Evolutionary conservation across 371 early-diverging fungal species (phyloP).

Genomic region (Apophysomyces variabilis): DNA sequence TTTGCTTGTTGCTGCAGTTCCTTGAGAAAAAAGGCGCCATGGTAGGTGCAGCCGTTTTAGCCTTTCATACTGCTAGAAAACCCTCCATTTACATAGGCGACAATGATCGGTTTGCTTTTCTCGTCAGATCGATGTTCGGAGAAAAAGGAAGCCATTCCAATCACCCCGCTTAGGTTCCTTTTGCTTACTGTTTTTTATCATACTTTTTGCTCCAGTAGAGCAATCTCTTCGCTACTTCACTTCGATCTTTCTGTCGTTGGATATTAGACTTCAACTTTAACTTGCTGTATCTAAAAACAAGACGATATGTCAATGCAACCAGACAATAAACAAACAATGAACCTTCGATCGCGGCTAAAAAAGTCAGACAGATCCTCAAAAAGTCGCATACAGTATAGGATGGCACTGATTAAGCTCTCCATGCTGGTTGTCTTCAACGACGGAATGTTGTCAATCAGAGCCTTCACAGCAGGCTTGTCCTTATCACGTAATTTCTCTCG

Average conservation of each 20-base stretch:
- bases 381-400: not conserved
- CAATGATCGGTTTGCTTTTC: not conserved
- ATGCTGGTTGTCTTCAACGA: not conserved
- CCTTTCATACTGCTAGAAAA: not conserved
- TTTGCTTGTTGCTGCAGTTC: not conserved
- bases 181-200: not conserved
- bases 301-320: too few species aligned
- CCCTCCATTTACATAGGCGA: not conserved
- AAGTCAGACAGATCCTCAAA: not conserved
- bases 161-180: not conserved
- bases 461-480: not conserved
- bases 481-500: not conserved
- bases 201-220: not conserved
- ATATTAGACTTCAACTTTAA: slow-evolving; percentile 2
- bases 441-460: not conserved
- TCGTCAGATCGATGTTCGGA: not conserved
- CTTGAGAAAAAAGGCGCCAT: not conserved
- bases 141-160: not conserved
- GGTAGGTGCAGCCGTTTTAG: not conserved
- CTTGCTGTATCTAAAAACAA: not conserved
- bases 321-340: not conserved
- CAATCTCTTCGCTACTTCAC: not conserved
- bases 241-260: not conserved
- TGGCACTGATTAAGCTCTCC: not conserved
- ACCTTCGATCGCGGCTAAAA: not conserved